These are phyloP conservation scores for Tuber microsphaerosporum DNA, from an alignment of 495 filamentous ascomycete genomes.

Conservation along the genomic window DNA sequence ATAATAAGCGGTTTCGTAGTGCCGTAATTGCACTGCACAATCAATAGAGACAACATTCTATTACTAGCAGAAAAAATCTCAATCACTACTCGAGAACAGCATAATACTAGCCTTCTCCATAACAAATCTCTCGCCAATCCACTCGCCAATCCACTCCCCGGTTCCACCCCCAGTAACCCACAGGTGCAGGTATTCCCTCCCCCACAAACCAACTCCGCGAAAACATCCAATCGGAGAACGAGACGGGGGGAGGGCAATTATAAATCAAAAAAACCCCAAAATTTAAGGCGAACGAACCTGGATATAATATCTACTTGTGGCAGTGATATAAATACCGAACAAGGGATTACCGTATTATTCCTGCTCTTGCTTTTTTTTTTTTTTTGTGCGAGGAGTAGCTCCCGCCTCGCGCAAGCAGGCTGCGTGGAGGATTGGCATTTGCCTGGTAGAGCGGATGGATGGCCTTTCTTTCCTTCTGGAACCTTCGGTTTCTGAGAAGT, in stretches of 20 bases:
- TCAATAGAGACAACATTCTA: not conserved
- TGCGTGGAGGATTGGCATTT: not conserved
- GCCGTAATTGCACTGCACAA: not conserved
- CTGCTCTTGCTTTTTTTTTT: not conserved
- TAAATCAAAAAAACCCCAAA: not conserved
- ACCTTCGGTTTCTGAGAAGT: not conserved
- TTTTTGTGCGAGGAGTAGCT: not conserved
- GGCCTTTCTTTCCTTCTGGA: not conserved
- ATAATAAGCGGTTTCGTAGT: not conserved
- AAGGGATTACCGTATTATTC: not conserved
- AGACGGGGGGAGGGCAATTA: not conserved
- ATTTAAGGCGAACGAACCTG: not conserved
- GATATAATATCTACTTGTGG: not conserved
- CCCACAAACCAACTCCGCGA: not conserved
- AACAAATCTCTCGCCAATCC: not conserved
- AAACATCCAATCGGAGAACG: not conserved
- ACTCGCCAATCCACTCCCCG: not conserved
- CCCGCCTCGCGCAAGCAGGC: not conserved
- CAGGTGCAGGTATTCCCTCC: not conserved
- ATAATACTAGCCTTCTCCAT: no score
- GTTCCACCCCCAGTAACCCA: no score
- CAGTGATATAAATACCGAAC: not conserved
- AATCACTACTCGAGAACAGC: not conserved
- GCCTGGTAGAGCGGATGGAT: not conserved
- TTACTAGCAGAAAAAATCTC: not conserved